These are phyloP conservation scores for Sugiyamaella xylanicola DNA, from an alignment of 1,139 yeast genomes.

Conservation along the genomic window DNA sequence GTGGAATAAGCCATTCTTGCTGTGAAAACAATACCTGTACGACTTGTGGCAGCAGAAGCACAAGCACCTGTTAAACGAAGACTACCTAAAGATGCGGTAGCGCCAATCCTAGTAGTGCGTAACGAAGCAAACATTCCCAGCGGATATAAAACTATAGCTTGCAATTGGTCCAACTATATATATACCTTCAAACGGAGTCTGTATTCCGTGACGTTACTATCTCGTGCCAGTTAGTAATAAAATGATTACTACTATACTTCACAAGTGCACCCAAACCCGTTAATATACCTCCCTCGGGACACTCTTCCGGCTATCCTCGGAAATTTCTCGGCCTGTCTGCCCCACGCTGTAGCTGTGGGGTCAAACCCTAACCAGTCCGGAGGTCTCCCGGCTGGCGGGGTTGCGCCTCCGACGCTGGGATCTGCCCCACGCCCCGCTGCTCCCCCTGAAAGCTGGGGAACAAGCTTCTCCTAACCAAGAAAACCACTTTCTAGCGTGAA, in stretches of 20 bases:
- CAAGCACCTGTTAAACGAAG: not conserved
- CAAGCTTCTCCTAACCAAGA: too few relatives aligned
- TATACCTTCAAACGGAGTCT: not conserved
- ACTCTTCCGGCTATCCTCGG: conserved; percentile 1
- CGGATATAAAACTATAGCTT: not conserved
- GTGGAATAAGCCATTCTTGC: conserved; percentile 32
- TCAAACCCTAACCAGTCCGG: not conserved
- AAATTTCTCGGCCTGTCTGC: conserved; percentile 2
- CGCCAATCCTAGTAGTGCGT: conserved; percentile 6
- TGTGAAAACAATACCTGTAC: conserved; percentile 9
- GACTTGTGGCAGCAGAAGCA: not conserved
- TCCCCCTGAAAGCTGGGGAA: too few relatives aligned
- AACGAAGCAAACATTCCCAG: conserved; percentile 12
- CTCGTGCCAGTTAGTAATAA: not conserved
- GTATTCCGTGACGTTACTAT: not conserved
- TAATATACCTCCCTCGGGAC: not conserved
- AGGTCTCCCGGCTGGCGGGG: too few relatives aligned
- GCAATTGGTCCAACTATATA: not conserved
- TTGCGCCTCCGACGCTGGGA: too few relatives aligned
- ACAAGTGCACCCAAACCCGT: not conserved
- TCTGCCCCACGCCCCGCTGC: too few relatives aligned
- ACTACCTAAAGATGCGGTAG: not conserved
- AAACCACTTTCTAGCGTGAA: too few relatives aligned
- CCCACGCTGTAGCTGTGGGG: conserved; percentile 5
- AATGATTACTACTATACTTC: not conserved